A percentile compares a stretch with the other conserved stretches of the same genome.
phyloP scores from a whole-genome alignment of 192 early-diverging fungal species.

The Podila clonocystis region DNA sequence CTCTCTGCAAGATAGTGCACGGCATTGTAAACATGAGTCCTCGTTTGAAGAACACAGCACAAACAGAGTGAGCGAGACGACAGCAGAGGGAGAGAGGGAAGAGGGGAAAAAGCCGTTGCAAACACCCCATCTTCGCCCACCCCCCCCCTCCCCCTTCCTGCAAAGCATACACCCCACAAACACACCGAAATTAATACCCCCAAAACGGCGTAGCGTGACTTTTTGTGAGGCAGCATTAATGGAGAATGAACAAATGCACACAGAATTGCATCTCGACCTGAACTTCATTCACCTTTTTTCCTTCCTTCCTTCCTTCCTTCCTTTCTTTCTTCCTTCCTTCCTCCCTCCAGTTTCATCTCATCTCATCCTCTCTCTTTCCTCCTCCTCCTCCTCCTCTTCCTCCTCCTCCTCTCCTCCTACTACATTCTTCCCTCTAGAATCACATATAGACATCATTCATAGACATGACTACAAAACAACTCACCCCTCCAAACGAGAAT shows the following conservation, averaged over 20 bases:
- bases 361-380: neutral
- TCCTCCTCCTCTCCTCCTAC: neutral
- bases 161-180: too few species aligned
- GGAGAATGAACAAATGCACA: neutral
- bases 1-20: too few species aligned
- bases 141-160: too few species aligned
- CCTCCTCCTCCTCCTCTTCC: neutral
- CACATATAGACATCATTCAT: neutral
- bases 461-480: slow-evolving; percentile 3
- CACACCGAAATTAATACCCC: too few species aligned
- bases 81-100: too few species aligned
- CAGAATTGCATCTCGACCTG: neutral
- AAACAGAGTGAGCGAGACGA: too few species aligned
- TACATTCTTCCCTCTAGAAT: neutral
- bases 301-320: neutral
- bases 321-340: neutral
- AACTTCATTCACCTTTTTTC: neutral
- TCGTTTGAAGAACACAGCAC: too few species aligned
- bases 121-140: too few species aligned
- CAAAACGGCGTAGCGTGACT: too few species aligned
- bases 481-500: neutral
- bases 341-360: neutral
- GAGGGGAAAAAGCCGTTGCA: too few species aligned
- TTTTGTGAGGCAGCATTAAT: too few species aligned
- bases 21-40: too few species aligned